Base-by-base conservation (phyloP, 148 eudicot genomes). In the Persicaria maculosa region DNA sequence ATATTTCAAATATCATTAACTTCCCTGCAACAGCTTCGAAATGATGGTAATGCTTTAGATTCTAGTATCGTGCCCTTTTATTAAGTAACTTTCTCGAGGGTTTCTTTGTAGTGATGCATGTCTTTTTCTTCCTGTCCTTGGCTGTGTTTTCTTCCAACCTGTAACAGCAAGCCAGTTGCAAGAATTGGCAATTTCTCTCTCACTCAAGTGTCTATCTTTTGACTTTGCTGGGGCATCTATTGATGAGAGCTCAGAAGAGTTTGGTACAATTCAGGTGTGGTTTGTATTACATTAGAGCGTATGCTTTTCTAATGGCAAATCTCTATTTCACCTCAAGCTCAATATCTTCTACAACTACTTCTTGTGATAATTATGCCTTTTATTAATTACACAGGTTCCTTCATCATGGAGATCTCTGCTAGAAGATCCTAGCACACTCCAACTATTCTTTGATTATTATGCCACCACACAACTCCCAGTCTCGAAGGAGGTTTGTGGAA, bases 221-320 rank as follows among this genome's bases (percentile, higher is more conserved):
- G 97, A 95, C 80, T 95, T 90, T 81, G 80, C 84, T 85, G 96
- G 92, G 71, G 80, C 90, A 68, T 78, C 89, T 74, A 70, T 80
- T 79, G 97, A 95, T 84, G 99, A 93, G 83, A 91, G 88, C 79
- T 87, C 97, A 70, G 99, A 95, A 74, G 99, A 95, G 77, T 81
- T 83, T 77, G 92, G 91, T 54, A 82, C 91, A 80, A 82, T 87
- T 47, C 97, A 95, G 97, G 98, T 91, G 83, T 25, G 22, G 17
- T 15, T 43, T 65, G 19, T 65, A 17, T 36, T 36, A 65, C 43
- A 65, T 65, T 43, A 44, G 44, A 31, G 44, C 44, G 7, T 65
- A 14, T 14, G n/a, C 47, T 65, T 1, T 40, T 43, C 70, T 40
- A 65, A 43, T 65, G 47, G 40, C 5, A 43, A 65, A 65, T 65